phyloP scores from a whole-genome alignment of 2,329 filamentous ascomycete species.

The Xylariaceae sp. region DNA sequence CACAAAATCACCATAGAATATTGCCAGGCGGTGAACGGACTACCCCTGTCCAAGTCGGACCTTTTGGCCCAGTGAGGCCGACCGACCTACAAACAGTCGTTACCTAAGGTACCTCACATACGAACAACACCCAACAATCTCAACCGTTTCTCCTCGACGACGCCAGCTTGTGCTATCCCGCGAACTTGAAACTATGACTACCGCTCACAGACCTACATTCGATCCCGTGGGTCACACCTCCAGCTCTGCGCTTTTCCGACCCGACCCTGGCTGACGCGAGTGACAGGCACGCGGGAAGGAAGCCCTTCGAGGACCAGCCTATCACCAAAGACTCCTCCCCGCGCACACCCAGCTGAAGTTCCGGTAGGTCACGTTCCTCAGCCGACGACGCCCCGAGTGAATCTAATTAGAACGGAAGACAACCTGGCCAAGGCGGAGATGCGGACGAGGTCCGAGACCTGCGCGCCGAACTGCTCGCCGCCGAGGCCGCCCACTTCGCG shows the following conservation, averaged over 20 bases:
- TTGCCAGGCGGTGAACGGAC: slow-evolving; percentile 41
- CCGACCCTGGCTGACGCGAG: slow-evolving; percentile 17
- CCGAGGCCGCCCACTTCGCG: slow-evolving; percentile 79
- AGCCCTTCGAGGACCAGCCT: slow-evolving; percentile 83
- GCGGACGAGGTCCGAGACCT: slow-evolving; percentile 72
- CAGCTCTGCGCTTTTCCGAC: background rate
- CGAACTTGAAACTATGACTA: slow-evolving; percentile 49
- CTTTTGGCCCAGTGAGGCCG: slow-evolving; percentile 8
- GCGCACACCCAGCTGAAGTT: slow-evolving; percentile 91
- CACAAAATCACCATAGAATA: slow-evolving; percentile 26
- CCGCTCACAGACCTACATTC: slow-evolving; percentile 81
- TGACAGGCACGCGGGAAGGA: slow-evolving; percentile 83
- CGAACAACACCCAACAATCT: background rate
- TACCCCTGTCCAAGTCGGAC: slow-evolving; percentile 16
- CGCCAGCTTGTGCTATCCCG: too few species aligned
- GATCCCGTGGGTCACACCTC: slow-evolving; percentile 62
- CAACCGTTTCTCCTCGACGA: background rate
- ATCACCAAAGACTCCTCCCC: slow-evolving; percentile 91
- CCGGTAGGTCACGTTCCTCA: slow-evolving; percentile 45
- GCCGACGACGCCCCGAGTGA: background rate
- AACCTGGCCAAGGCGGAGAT: slow-evolving; percentile 83
- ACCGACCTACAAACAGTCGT: too few species aligned
- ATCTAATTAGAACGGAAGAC: slow-evolving; percentile 31
- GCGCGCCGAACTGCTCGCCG: slow-evolving; percentile 79
- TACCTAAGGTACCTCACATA: too few species aligned